Evolutionary conservation across 768 basidiomycete species (phyloP), one percentile per base, ranked within the genome.

Genomic region (Leccinum boreale): DNA sequence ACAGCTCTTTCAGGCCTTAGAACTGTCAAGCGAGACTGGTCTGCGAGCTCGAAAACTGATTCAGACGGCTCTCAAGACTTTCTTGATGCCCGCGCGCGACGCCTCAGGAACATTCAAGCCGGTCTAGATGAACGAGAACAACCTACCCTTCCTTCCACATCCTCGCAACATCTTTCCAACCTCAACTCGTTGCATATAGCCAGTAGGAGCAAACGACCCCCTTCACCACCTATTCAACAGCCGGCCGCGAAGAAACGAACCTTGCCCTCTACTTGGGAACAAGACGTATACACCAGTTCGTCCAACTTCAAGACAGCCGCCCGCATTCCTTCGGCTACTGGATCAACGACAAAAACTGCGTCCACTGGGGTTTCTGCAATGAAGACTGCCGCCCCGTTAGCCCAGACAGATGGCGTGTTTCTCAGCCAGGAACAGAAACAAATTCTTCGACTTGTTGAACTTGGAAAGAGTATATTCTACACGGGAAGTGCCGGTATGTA

Each of bases 401-500:
- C 60, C 2, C 70, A 70, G 57, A 65, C 69, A 33, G 70, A 81
- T 2, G 59, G 73, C 2, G 73, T 94, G 19, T 81, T 83, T 61
- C 78, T 98, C 58, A 96, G 94, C 71, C 74, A 81, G 58, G 95
- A 98, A 67, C 97, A 99, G 73, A 85, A 78, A 52, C 82, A 88
- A 58, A 91, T 99, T 50, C 75, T 97, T 59, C 80, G 82, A 57
- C 78, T 97, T 35, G 94, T 94, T 1, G 76, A 86, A 33, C 77
- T 83, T 12, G 85, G 84, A 3, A 72, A 85, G 48, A 96, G 86
- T 65, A 67, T 98, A 29, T 99, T 99, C 67, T 99, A 98, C 72
- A 99, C 96, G 2, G 97, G 97, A 26, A 93, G 91, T 77, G 97
- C 97, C 58, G 96, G 95, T 97, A 61, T 62, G 86, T 73, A 29